Evolutionary conservation across 2,329 filamentous ascomycete genomes (phyloP).

Genomic region (Colletotrichum chrysophilum): DNA sequence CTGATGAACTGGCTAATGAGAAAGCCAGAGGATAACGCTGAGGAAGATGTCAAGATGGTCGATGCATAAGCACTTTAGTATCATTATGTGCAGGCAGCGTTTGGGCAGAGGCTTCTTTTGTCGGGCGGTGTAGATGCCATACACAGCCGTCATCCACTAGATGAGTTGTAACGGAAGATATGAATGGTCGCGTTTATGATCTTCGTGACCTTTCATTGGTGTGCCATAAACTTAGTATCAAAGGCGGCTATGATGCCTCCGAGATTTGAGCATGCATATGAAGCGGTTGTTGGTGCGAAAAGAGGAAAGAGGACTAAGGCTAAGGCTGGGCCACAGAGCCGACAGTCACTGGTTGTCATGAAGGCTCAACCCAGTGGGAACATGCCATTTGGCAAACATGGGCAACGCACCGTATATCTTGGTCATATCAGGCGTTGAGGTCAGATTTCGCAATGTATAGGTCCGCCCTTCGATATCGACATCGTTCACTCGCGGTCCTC

Average conservation of each 20-base stretch:
- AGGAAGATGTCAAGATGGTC: constrained; percentile 29
- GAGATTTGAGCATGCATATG: background rate
- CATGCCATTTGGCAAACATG: background rate
- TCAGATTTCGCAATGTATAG: background rate
- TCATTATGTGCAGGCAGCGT: background rate
- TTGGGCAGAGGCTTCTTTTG: background rate
- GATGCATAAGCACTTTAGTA: constrained; percentile 24
- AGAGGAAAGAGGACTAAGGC: background rate
- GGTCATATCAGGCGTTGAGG: background rate
- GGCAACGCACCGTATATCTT: background rate
- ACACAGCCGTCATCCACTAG: background rate
- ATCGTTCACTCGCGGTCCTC: background rate
- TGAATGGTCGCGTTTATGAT: background rate
- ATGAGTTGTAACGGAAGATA: background rate
- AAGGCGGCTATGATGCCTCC: background rate
- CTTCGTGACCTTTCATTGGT: background rate
- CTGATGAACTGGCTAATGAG: constrained; percentile 68
- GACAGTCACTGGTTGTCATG: background rate
- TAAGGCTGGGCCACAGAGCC: background rate
- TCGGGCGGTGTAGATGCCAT: background rate
- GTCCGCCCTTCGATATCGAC: background rate
- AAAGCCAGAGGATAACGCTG: constrained; percentile 31
- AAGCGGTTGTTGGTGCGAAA: background rate
- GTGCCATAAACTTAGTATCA: background rate
- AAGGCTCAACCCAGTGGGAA: background rate